Evolutionary conservation across 1,139 yeast species (phyloP).

Genomic region (Saccharomyces hybrid): DNA sequence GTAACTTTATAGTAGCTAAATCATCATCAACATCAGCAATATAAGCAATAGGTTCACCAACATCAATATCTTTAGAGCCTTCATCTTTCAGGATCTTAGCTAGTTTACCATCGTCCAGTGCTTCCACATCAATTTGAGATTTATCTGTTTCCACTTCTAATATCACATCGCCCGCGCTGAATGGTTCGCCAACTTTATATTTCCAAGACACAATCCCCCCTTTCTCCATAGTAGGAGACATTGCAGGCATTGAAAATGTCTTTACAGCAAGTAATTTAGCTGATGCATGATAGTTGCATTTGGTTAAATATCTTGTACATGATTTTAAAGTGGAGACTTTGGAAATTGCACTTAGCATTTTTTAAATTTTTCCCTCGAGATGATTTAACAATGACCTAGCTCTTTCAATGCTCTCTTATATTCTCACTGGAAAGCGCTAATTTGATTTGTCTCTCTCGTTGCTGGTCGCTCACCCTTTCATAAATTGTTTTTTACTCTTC

Average conservation of each 20-base stretch:
- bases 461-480: neutral
- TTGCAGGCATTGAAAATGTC: conserved; percentile 87
- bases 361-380: neutral
- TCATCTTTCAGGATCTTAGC: conserved; percentile 66
- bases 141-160: conserved; percentile 90
- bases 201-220: conserved; percentile 98
- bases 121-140: conserved; percentile 89
- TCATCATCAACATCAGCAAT: conserved; percentile 88
- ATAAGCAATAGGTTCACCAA: conserved; percentile 84
- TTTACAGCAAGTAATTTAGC: conserved; percentile 36
- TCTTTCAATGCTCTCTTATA: neutral
- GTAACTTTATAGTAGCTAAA: conserved; percentile 52
- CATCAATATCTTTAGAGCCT: conserved; percentile 73
- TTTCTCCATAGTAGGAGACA: conserved; percentile 98
- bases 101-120: conserved; percentile 82
- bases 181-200: conserved; percentile 69
- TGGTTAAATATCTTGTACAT: conserved; percentile 9
- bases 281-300: conserved; percentile 17
- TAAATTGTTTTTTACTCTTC: neutral
- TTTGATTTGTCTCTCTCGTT: neutral
- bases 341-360: neutral
- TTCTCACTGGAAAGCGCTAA: neutral
- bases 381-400: neutral
- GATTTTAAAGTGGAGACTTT: conserved; percentile 2
- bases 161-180: conserved; percentile 76